These are phyloP conservation scores for Solanum sejunctum DNA, from an alignment of 257 asterid genomes.

Conservation along the genomic window DNA sequence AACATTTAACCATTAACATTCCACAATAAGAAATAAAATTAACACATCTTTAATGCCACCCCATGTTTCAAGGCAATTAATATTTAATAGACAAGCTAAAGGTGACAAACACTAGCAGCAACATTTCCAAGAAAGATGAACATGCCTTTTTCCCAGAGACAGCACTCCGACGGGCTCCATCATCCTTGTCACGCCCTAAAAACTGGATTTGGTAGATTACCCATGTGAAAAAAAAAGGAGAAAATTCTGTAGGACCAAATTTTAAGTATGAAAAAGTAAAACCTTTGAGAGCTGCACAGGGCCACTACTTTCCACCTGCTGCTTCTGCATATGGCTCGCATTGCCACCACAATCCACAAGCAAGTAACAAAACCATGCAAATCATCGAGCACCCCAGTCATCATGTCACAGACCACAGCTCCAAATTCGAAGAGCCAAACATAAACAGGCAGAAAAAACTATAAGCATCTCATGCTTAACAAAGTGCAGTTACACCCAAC, in stretches of 20 bases:
- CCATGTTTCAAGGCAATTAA: not conserved
- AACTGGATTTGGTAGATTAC: slow-evolving; percentile 34
- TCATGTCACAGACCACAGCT: slow-evolving; percentile 89
- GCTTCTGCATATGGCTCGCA: slow-evolving; percentile 82
- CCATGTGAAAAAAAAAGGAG: not conserved
- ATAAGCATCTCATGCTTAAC: slow-evolving; percentile 32
- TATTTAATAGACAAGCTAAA: not conserved
- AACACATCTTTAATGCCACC: not conserved
- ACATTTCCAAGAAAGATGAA: not conserved
- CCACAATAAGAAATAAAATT: not conserved
- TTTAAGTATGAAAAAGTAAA: not conserved
- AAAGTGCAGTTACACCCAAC: not conserved
- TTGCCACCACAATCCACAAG: slow-evolving; percentile 55
- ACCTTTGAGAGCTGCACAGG: slow-evolving; percentile 99
- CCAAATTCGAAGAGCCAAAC: slow-evolving; percentile 94
- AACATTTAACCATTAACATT: not conserved
- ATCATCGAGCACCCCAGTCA: slow-evolving; percentile 46
- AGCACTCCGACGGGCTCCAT: slow-evolving; percentile 87
- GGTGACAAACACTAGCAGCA: not conserved
- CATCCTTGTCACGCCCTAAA: slow-evolving; percentile 73
- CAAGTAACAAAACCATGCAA: slow-evolving; percentile 46
- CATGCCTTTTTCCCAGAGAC: slow-evolving; percentile 93
- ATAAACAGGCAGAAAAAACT: slow-evolving; percentile 48
- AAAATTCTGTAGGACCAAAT: not conserved
- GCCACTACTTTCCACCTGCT: slow-evolving; percentile 62